Evolutionary conservation across 768 basidiomycete species (phyloP).

Genomic region (Hirschioporus abietinus): DNA sequence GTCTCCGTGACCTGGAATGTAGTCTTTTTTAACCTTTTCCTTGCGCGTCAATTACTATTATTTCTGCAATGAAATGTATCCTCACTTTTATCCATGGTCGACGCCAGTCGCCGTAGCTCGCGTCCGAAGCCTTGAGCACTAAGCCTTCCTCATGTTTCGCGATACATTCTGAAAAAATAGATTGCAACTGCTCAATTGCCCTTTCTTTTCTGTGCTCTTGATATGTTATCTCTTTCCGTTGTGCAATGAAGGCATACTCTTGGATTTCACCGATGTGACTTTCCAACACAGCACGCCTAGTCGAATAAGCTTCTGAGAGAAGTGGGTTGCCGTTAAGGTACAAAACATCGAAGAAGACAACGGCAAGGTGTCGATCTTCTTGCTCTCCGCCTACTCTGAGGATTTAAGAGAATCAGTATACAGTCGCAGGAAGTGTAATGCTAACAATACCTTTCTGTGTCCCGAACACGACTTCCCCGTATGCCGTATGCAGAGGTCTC

Average conservation of each 20-base stretch:
- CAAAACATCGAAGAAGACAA: slow-evolving; percentile 87
- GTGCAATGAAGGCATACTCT: slow-evolving; percentile 61
- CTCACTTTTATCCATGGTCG: slow-evolving; percentile 79
- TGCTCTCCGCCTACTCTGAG: slow-evolving; percentile 15
- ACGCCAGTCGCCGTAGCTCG: slow-evolving; percentile 57
- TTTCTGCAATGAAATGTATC: slow-evolving; percentile 10
- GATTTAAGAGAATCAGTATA: background rate
- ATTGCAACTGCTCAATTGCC: slow-evolving; percentile 27
- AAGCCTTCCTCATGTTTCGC: slow-evolving; percentile 60
- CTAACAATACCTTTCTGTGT: background rate
- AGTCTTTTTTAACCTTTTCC: slow-evolving; percentile 69
- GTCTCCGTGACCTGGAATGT: slow-evolving; percentile 82
- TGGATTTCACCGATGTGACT: slow-evolving; percentile 42
- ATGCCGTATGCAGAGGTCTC: slow-evolving; percentile 52
- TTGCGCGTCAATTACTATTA: background rate
- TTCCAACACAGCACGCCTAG: slow-evolving; percentile 61
- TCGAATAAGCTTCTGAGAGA: slow-evolving; percentile 47
- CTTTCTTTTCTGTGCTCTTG: slow-evolving; percentile 16
- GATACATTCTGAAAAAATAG: slow-evolving; percentile 46
- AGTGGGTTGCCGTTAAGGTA: slow-evolving; percentile 58
- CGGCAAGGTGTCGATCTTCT: slow-evolving; percentile 54
- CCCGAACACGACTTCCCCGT: slow-evolving; percentile 25
- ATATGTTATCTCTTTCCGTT: slow-evolving; percentile 45
- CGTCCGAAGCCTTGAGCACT: slow-evolving; percentile 71
- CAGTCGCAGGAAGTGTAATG: background rate